Conservation (phyloP, 225 moss, liverwort and hornwort species). For the Pseudoscleropodium purum region DNA sequence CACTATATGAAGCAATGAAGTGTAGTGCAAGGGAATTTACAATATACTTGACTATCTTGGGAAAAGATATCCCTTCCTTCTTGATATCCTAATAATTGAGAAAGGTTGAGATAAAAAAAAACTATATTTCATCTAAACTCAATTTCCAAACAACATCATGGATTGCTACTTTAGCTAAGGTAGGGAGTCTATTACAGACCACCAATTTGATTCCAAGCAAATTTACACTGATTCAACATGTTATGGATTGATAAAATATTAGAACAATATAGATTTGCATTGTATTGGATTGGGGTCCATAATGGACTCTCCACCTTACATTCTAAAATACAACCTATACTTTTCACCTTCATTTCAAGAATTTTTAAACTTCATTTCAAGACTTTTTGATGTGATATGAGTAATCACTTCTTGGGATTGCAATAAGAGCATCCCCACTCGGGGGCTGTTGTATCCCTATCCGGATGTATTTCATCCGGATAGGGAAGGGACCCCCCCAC, state of each 20-base stretch:
- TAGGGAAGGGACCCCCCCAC: too few relatives aligned
- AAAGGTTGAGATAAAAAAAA: not conserved
- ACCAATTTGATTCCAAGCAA: rapidly evolving
- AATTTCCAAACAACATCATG: not conserved
- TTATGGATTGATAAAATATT: not conserved
- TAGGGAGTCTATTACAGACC: rapidly evolving
- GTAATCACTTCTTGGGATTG: not conserved
- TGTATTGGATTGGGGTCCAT: not conserved
- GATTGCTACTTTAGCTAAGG: not conserved
- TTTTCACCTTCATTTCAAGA: not conserved
- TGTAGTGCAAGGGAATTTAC: not conserved
- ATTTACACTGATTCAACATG: not conserved
- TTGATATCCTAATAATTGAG: not conserved
- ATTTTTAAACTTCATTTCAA: not conserved
- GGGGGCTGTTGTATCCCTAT: too few relatives aligned
- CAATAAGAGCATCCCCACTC: too few relatives aligned
- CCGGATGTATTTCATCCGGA: too few relatives aligned
- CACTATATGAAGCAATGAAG: not conserved
- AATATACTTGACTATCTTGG: rapidly evolving
- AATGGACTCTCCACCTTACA: not conserved
- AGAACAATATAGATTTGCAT: not conserved
- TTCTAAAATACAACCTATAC: not conserved
- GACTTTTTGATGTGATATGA: not conserved
- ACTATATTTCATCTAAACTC: not conserved
- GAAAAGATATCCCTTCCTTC: not conserved